These are phyloP conservation scores for Stereocaulon alpinum DNA, from an alignment of 495 filamentous ascomycete species.

Conservation along the genomic window DNA sequence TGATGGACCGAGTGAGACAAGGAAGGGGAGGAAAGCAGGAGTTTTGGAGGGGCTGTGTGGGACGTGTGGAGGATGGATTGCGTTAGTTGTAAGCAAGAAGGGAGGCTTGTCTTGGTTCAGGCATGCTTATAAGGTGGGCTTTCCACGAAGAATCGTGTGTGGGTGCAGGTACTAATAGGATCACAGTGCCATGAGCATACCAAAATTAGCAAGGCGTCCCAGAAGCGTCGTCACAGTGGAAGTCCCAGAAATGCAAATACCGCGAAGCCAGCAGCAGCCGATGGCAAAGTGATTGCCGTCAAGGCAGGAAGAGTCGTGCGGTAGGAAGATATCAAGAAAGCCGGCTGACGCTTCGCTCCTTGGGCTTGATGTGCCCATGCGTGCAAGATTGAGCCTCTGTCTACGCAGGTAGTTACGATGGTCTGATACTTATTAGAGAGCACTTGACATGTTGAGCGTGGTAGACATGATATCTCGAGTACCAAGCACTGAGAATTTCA, in stretches of 20 bases:
- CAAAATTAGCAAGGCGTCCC: slow-evolving; percentile 63
- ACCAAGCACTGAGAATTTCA: too few relatives aligned
- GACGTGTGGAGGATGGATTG: slow-evolving; percentile 69
- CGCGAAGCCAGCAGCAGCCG: not conserved
- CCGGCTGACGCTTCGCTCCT: too few relatives aligned
- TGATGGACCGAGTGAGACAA: slow-evolving; percentile 57
- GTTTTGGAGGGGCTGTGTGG: slow-evolving; percentile 74
- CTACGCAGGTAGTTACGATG: too few relatives aligned
- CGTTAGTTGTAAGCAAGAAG: slow-evolving; percentile 71
- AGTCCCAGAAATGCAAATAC: not conserved
- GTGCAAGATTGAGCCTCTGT: too few relatives aligned
- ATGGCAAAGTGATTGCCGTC: not conserved
- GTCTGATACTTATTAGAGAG: too few relatives aligned
- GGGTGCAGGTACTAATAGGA: slow-evolving; percentile 11
- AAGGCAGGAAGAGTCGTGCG: too few relatives aligned
- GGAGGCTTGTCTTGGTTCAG: slow-evolving; percentile 80
- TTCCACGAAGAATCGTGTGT: not conserved
- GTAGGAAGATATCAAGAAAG: too few relatives aligned
- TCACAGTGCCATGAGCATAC: slow-evolving; percentile 61
- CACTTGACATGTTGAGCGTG: too few relatives aligned
- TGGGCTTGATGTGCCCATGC: too few relatives aligned
- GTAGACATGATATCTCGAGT: too few relatives aligned
- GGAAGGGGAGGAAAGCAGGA: slow-evolving; percentile 67
- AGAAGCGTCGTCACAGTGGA: slow-evolving; percentile 48
- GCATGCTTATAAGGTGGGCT: slow-evolving; percentile 68